phyloP scores from a whole-genome alignment of 805 yeast genomes.

The Sugiyamaella valdiviana region DNA sequence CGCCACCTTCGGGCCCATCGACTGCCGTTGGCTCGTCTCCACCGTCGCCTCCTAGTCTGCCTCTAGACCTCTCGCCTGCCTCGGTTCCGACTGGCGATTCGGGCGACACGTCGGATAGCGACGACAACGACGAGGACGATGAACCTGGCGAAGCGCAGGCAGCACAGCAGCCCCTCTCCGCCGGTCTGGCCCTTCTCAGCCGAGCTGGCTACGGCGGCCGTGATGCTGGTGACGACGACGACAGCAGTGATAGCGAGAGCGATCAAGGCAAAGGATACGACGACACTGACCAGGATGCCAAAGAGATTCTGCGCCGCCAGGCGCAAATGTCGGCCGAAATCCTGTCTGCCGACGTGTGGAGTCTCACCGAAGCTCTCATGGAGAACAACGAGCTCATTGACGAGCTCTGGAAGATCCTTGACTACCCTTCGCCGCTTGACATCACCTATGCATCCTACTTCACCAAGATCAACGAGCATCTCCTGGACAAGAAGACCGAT shows the following conservation, averaged over 20 bases:
- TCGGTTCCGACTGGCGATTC: neutral
- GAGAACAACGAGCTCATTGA: conserved; percentile 59
- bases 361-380: conserved; percentile 83
- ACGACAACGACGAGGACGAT: neutral
- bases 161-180: neutral
- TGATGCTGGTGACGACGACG: conserved; percentile 28
- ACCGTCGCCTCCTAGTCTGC: neutral
- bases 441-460: conserved; percentile 79
- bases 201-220: conserved; percentile 20
- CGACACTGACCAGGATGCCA: neutral
- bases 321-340: conserved; percentile 81
- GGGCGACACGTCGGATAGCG: neutral
- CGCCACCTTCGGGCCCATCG: neutral
- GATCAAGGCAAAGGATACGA: conserved; percentile 7
- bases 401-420: conserved; percentile 74
- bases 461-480: conserved; percentile 85
- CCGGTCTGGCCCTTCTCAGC: conserved; percentile 9
- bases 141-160: neutral
- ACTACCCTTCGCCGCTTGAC: conserved; percentile 58
- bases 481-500: conserved; percentile 81
- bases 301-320: conserved; percentile 30
- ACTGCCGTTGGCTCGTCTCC: neutral
- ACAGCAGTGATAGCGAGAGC: conserved; percentile 1
- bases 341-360: conserved; percentile 88
- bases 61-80: neutral